Base-by-base conservation (phyloP, 23 red algal species). In the Chondrus crispus region DNA sequence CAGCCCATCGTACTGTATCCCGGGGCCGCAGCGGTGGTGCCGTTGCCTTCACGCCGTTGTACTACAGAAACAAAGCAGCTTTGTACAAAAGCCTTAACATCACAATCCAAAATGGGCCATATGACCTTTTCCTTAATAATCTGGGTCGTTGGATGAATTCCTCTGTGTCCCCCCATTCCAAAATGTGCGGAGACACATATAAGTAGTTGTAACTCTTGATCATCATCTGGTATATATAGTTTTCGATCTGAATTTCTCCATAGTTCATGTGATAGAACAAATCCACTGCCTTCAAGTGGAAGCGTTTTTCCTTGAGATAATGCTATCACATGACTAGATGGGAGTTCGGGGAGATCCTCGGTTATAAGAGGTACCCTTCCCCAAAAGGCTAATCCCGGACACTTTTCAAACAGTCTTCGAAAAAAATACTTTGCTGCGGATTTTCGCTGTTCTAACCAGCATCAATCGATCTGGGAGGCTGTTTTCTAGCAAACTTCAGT, bases 91-190 rank as follows among this genome's bases (percentile, higher is more conserved):
- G 87, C 46, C 42, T 90, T 80, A 0, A 90, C 26, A 0, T 80
- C 87, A n/a, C 26, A 12, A 4, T 78, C 69, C 85, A 89, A 55
- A 18, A 11, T 53, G n/a, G 19, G 7, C 85, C 68, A 89, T 19
- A 29, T 29, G 24, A 69, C 38, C 19, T 80, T 42, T 37, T 57
- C 87, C 55, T 80, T 80, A 4, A 62, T 48, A 1, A 49, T 64
- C 5, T 52, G 36, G 14, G 26, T 39, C n/a, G 87, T 90, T 9
- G 73, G 46, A 36, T 72, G 1, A 0, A 9, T 14, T 45, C 70
- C 47, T 74, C 85, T 20, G 36, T 89, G 69, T 20, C 87, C 87
- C 37, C 87, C 87, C 35, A 79, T 69, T 41, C 87, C 87, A 40
- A 42, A 79, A 58, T 80, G 87, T 18, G 87, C 87, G 29, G 72